phyloP scores from a whole-genome alignment of 345 rosid genomes.

The Clausena lansium region DNA sequence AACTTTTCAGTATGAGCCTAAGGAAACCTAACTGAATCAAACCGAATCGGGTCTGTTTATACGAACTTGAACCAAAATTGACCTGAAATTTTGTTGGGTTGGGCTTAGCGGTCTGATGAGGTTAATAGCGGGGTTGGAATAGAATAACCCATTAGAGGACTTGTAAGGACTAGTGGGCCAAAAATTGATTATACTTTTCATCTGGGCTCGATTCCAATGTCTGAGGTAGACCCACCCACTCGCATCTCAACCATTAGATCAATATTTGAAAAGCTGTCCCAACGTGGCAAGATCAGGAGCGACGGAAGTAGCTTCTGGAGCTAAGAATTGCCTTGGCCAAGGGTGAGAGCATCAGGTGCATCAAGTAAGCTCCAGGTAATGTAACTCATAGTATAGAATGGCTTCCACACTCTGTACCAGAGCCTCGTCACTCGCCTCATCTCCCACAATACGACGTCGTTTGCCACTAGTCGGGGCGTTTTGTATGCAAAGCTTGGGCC shows the following conservation, averaged over 20 bases:
- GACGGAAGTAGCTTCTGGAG: neutral
- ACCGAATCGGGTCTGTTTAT: accelerated
- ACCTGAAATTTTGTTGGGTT: too few relatives aligned
- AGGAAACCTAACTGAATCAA: too few relatives aligned
- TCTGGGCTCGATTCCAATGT: neutral
- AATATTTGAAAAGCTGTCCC: neutral
- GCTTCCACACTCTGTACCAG: slow-evolving; percentile 32
- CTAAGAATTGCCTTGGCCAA: neutral
- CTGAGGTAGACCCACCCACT: neutral
- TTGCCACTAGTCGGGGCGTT: slow-evolving; percentile 63
- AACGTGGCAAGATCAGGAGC: slow-evolving; percentile 6
- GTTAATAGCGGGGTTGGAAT: accelerated
- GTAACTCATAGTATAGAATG: slow-evolving; percentile 25
- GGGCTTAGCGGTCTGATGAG: too few relatives aligned
- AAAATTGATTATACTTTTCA: neutral
- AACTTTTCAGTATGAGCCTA: too few relatives aligned
- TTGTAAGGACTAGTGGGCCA: neutral
- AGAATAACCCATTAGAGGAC: neutral
- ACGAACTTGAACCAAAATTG: too few relatives aligned
- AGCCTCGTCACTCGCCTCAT: slow-evolving; percentile 28
- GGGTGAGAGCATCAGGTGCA: neutral
- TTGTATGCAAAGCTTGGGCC: slow-evolving; percentile 66
- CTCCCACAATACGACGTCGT: slow-evolving; percentile 43
- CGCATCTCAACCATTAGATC: neutral
- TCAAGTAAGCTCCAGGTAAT: slow-evolving; percentile 5